phyloP scores from a whole-genome alignment of 108 stramenopile genomes.

The Fragilariopsis cylindrus region DNA sequence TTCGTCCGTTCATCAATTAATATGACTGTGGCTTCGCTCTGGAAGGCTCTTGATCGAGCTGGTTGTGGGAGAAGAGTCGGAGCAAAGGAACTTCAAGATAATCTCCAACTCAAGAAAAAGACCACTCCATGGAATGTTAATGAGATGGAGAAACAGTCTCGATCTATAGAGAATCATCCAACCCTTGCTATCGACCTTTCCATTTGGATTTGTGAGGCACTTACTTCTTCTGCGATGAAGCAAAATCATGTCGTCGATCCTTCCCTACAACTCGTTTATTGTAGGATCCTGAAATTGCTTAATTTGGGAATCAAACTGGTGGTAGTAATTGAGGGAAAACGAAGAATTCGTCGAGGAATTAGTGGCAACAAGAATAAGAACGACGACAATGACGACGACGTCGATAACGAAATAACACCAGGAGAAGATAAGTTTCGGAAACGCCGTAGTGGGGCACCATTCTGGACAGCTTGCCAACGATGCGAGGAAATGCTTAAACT shows the following conservation, averaged over 20 bases:
- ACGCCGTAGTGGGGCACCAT: slow-evolving; percentile 60
- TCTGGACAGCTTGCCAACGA: slow-evolving; percentile 69
- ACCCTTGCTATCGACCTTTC: slow-evolving; percentile 91
- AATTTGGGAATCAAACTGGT: slow-evolving; percentile 86
- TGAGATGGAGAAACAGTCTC: neutral
- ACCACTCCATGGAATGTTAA: slow-evolving; percentile 45
- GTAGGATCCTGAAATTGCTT: slow-evolving; percentile 85
- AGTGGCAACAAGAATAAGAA: neutral
- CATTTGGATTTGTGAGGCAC: slow-evolving; percentile 91
- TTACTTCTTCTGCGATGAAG: slow-evolving; percentile 56
- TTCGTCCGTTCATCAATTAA: neutral
- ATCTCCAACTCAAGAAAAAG: slow-evolving; percentile 11
- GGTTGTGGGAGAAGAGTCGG: slow-evolving; percentile 70
- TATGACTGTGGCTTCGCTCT: slow-evolving; percentile 83
- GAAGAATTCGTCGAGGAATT: slow-evolving; percentile 38
- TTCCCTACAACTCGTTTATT: slow-evolving; percentile 66
- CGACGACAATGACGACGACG: slow-evolving; percentile 1
- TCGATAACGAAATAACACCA: neutral
- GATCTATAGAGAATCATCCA: slow-evolving; percentile 18
- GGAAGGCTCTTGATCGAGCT: slow-evolving; percentile 72
- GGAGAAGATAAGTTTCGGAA: slow-evolving; percentile 44
- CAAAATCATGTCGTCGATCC: slow-evolving; percentile 65
- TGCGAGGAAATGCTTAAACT: slow-evolving; percentile 71
- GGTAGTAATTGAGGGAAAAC: slow-evolving; percentile 92
- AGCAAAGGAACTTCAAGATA: slow-evolving; percentile 41